Evolutionary conservation across 2,329 filamentous ascomycete genomes (phyloP), one percentile per base, ranked within the genome.

Genomic region (Aspergillus caelatus): DNA sequence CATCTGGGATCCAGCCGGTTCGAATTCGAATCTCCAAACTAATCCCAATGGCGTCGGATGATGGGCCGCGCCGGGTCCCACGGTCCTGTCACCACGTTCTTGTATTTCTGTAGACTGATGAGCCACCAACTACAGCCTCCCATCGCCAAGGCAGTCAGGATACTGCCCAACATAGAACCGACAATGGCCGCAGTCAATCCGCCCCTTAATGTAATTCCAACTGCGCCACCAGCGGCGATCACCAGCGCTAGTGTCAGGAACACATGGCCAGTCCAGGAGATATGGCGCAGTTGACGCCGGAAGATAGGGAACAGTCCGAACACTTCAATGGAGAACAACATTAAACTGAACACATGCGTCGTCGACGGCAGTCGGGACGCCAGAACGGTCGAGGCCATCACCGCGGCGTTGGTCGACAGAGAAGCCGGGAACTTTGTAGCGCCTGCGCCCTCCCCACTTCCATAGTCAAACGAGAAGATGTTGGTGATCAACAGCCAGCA

Each of bases 231-330:
- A 0, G 95, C 93, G 34, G 89, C 88, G 36, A 94, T 82, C 1
- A 97, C 91, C 26, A 98, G 85, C 16, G 89, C 79, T 9, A 90
- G 82, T 0, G 94, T 96, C 26, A 97, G 84, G 0, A 86, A 73
- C 3, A 95, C 84, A 77, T 99, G 94, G 28, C 93, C 92, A 1
- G 83, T 85, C 89, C 92, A 95, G 63, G 89, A 93, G 43, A 91
- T 86, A 74, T 94, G 90, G 19, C 92, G 87, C 11, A 96, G 86
- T 73, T 97, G 92, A 7, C 94, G 87, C n/a, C 95, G 84, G 74
- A 98, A 98, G 5, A 99, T 94, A n/a, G 95, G 95, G 70, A 98
- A 98, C 9, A 99, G 84, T 0, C 94, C 95, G 77, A 98, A 99
- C 1, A 99, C 93, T 76, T 99, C 93, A 70, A 99, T 98, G 65